A percentile compares a stretch with the other conserved stretches of the same genome.
Conservation (phyloP, 208 protist genomes). For the Trypanosoma congolense region DNA sequence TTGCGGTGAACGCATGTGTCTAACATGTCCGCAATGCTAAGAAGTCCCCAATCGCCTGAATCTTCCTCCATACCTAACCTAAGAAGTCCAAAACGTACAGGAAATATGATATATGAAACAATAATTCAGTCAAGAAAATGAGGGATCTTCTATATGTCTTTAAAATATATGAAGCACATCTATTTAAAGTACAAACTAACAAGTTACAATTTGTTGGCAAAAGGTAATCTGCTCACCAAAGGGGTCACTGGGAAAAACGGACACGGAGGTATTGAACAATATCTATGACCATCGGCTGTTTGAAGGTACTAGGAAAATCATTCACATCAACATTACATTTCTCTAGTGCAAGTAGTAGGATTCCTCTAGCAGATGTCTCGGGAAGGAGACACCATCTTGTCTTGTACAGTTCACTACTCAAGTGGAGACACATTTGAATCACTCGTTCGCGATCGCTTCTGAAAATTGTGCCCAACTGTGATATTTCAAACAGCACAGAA, state of each 20-base stretch:
- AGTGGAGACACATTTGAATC: constrained; percentile 40
- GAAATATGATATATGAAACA: constrained; percentile 14
- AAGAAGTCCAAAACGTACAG: neutral
- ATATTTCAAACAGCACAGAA: constrained; percentile 37
- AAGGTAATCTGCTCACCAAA: too few species aligned
- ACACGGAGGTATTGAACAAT: constrained; percentile 19
- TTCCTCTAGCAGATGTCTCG: constrained; percentile 49
- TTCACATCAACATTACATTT: constrained; percentile 16
- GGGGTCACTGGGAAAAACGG: neutral
- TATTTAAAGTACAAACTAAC: too few species aligned
- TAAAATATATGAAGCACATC: too few species aligned
- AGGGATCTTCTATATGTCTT: too few species aligned
- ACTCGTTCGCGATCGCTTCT: constrained; percentile 32
- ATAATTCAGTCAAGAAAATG: too few species aligned
- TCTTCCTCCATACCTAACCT: constrained; percentile 19
- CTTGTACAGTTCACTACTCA: constrained; percentile 49
- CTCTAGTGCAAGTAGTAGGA: constrained; percentile 34
- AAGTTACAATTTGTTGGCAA: too few species aligned
- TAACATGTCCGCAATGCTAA: constrained; percentile 66
- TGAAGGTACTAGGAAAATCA: constrained; percentile 13
- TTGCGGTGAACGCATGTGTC: constrained; percentile 25
- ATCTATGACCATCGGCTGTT: constrained; percentile 2
- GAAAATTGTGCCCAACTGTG: constrained; percentile 18
- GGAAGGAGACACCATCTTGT: constrained; percentile 59
- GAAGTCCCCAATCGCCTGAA: constrained; percentile 60